Evolutionary conservation across 1,284 basidiomycete genomes (phyloP).

Genomic region (Ceratobasidium sp.): DNA sequence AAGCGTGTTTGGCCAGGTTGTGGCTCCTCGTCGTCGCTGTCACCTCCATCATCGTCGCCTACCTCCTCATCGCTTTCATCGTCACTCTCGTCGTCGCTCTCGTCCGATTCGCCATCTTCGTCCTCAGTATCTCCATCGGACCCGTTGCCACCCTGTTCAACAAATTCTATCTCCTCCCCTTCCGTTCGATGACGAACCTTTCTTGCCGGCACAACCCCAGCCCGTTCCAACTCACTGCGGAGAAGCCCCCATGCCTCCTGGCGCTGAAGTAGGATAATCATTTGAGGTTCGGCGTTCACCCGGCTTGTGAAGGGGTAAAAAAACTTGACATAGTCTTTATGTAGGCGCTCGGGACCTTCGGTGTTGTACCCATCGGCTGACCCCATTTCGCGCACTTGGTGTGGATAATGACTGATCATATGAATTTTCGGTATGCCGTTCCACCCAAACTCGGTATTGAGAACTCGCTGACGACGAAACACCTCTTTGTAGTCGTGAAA

Average conservation of each 20-base stretch:
- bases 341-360: constrained; percentile 40
- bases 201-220: neutral
- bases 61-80: neutral
- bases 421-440: constrained; percentile 41
- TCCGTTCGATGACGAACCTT: neutral
- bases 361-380: constrained; percentile 43
- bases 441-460: neutral
- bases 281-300: constrained; percentile 13
- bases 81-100: neutral
- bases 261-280: constrained; percentile 23
- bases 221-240: neutral
- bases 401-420: constrained; percentile 34
- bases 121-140: neutral
- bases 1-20: too few species aligned
- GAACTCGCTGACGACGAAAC: constrained; percentile 30
- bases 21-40: neutral
- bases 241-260: neutral
- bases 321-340: constrained; percentile 41
- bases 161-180: neutral
- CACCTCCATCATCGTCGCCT: neutral
- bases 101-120: neutral
- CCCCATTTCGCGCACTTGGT: constrained; percentile 24
- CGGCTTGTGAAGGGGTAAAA: constrained; percentile 29
- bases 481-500: constrained; percentile 48
- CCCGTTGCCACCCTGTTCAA: too few species aligned